Evolutionary conservation across 768 basidiomycete species (phyloP).

Genomic region (Boletus subcaerulescens): DNA sequence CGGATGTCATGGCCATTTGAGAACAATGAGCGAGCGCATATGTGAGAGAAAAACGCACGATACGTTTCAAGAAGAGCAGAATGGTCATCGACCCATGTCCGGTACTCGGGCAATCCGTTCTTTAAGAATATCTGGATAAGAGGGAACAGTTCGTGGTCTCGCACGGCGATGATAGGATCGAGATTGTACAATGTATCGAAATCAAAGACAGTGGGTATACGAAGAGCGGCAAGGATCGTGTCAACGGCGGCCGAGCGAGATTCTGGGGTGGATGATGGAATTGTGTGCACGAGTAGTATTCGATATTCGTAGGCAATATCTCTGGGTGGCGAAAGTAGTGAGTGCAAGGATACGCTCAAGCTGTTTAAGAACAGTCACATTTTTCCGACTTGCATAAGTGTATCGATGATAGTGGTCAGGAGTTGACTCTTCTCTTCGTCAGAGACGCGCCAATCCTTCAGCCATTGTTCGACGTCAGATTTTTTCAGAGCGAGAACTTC

Average conservation of each 20-base stretch:
- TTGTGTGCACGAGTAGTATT: conserved; percentile 56
- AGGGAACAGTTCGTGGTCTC: conserved; percentile 68
- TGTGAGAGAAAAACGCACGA: conserved; percentile 39
- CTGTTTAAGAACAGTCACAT: conserved; percentile 45
- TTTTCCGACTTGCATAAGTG: conserved; percentile 55
- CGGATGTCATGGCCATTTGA: not conserved
- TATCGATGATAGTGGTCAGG: conserved; percentile 59
- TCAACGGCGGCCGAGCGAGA: conserved; percentile 55
- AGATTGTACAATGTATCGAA: conserved; percentile 80
- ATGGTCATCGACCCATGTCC: conserved; percentile 56
- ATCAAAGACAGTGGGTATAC: conserved; percentile 68
- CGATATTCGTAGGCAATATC: conserved; percentile 61
- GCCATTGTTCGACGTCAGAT: conserved; percentile 69
- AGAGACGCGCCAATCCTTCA: conserved; percentile 70
- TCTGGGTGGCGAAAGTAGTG: conserved; percentile 34
- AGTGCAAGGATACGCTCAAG: not conserved
- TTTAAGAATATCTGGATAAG: conserved; percentile 76
- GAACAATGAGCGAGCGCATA: not conserved
- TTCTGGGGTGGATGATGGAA: conserved; percentile 52
- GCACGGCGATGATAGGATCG: conserved; percentile 61
- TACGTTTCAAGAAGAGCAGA: conserved; percentile 49
- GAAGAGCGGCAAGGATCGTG: conserved; percentile 61
- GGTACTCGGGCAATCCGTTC: conserved; percentile 59
- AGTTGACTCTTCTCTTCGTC: conserved; percentile 62
- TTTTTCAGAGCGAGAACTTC: conserved; percentile 57